Conservation (phyloP, 2,329 filamentous ascomycete genomes). For the Neurospora crassa region DNA sequence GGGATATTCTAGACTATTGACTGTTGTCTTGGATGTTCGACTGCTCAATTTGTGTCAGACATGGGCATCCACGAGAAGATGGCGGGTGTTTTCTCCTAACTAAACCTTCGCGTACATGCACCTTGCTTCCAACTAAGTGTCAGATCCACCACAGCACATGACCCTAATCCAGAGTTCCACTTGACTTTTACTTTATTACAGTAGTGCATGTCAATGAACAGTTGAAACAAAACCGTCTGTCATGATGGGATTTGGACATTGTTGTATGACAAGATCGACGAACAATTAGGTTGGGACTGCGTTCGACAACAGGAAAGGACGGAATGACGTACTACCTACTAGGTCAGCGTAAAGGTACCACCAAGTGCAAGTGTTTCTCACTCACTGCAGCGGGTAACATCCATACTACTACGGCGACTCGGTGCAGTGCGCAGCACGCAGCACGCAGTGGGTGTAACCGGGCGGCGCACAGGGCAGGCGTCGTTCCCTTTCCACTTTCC, state of each 20-base stretch:
- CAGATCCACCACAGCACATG: not conserved
- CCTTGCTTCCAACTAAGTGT: not conserved
- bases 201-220: not conserved
- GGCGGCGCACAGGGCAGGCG: not conserved
- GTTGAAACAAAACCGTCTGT: not conserved
- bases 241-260: not conserved
- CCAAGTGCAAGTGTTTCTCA: not conserved
- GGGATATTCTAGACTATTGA: not conserved
- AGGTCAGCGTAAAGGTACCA: not conserved
- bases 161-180: not conserved
- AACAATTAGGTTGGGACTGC: not conserved
- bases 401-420: not conserved
- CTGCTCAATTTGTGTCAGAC: not conserved
- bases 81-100: not conserved
- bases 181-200: not conserved
- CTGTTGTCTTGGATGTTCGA: not conserved
- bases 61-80: not conserved
- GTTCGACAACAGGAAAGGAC: not conserved
- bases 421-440: not conserved
- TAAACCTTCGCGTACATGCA: not conserved
- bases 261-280: not conserved
- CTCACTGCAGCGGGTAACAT: not conserved
- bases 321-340: not conserved
- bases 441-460: not conserved
- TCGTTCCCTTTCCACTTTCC: not conserved